Conservation (phyloP, 2,329 filamentous ascomycete genomes). For the Xylaria sp. region DNA sequence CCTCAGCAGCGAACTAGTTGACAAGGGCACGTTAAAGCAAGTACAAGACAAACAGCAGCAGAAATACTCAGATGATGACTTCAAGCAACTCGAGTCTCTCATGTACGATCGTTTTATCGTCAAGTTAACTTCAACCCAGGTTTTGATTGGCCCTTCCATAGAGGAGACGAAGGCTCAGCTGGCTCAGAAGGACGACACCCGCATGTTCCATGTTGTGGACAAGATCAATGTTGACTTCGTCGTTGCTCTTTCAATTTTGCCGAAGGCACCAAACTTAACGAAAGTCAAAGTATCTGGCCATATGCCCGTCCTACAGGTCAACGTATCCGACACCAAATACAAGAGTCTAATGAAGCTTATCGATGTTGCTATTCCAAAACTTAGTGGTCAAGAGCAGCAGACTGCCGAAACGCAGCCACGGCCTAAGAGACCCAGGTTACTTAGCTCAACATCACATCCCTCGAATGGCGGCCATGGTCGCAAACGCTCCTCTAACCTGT, state of each 20-base stretch:
- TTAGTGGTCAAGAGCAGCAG: constrained; percentile 62
- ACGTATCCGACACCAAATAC: constrained; percentile 94
- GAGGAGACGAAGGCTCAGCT: constrained; percentile 89
- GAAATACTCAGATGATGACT: constrained; percentile 88
- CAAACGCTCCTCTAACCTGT: constrained; percentile 75
- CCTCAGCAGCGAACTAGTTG: constrained; percentile 91
- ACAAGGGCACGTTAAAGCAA: constrained; percentile 87
- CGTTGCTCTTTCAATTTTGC: constrained; percentile 96
- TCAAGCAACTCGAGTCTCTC: constrained; percentile 84
- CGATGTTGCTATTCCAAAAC: constrained; percentile 91
- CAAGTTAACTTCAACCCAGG: constrained; percentile 92
- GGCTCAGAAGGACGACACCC: constrained; percentile 70
- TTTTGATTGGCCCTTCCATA: constrained; percentile 93
- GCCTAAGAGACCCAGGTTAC: constrained; percentile 57
- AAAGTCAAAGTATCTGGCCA: constrained; percentile 92
- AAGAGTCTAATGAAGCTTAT: constrained; percentile 97
- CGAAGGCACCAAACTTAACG: constrained; percentile 91
- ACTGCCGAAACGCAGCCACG: constrained; percentile 40
- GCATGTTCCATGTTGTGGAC: constrained; percentile 89
- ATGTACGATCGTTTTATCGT: constrained; percentile 99
- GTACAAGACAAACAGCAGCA: constrained; percentile 91
- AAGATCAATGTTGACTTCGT: constrained; percentile 97
- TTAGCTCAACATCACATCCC: constrained; percentile 59
- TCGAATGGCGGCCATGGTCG: constrained; percentile 60
- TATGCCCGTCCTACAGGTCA: constrained; percentile 89